phyloP scores from a whole-genome alignment of 345 rosid species.

The Acer saccharum region DNA sequence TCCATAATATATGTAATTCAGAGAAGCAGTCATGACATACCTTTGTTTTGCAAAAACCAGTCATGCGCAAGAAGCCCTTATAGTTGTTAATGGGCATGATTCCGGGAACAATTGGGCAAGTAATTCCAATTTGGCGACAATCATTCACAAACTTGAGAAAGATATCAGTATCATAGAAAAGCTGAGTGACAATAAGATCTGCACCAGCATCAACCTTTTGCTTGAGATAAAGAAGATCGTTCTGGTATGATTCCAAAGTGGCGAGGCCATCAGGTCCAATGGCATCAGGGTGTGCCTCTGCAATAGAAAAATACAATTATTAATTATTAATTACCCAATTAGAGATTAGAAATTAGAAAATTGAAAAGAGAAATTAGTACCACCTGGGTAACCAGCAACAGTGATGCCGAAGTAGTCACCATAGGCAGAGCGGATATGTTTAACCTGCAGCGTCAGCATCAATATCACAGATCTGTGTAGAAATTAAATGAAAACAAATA shows the following conservation, averaged over 20 bases:
- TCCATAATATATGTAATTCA: not conserved
- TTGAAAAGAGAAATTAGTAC: too few relatives aligned
- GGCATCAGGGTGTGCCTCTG: conserved; percentile 94
- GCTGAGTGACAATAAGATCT: conserved; percentile 80
- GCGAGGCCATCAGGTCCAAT: conserved; percentile 76
- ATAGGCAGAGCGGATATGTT: conserved; percentile 70
- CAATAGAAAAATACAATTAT: conserved; percentile 1
- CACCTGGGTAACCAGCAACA: conserved; percentile 97
- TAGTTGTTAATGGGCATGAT: conserved; percentile 97
- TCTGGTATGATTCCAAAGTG: conserved; percentile 67
- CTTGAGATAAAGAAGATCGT: conserved; percentile 88
- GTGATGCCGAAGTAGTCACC: conserved; percentile 95
- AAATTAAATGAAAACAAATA: too few relatives aligned
- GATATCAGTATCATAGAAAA: conserved; percentile 88
- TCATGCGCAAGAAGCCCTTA: conserved; percentile 90
- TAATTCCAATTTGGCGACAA: conserved; percentile 87
- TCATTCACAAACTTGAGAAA: conserved; percentile 93
- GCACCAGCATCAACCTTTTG: conserved; percentile 98
- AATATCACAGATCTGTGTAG: too few relatives aligned
- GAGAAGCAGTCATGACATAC: conserved; percentile 29
- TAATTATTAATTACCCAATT: too few relatives aligned
- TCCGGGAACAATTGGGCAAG: conserved; percentile 92
- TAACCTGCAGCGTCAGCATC: conserved; percentile 48
- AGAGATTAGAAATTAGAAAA: too few relatives aligned
- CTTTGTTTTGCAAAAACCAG: conserved; percentile 97